These are phyloP conservation scores for Vigna reflexopilosa DNA, from an alignment of 306 rosid species.

Conservation along the genomic window DNA sequence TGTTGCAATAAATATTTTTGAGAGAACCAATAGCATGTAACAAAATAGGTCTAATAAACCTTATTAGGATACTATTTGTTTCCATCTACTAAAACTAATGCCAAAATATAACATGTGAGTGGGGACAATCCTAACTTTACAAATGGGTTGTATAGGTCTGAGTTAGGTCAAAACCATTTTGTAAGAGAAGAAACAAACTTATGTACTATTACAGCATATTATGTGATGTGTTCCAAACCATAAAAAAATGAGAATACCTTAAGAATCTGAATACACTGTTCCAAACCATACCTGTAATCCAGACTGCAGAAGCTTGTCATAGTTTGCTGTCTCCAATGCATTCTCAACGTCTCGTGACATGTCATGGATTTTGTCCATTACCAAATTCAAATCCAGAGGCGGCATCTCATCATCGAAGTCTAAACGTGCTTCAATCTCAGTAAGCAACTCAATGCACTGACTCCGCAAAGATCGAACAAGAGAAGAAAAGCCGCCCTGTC, in stretches of 20 bases:
- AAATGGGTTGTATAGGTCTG: too few relatives aligned
- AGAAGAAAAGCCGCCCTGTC: slow-evolving; percentile 93
- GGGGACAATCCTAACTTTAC: too few relatives aligned
- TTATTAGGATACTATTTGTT: too few relatives aligned
- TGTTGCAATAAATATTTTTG: too few relatives aligned
- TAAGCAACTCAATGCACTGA: slow-evolving; percentile 89
- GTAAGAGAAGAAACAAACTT: background rate
- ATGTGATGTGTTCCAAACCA: slow-evolving; percentile 28
- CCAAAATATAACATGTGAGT: too few relatives aligned
- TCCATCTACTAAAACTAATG: too few relatives aligned
- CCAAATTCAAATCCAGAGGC: slow-evolving; percentile 65
- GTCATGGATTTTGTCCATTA: slow-evolving; percentile 62
- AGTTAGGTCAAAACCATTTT: too few relatives aligned
- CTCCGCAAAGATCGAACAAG: slow-evolving; percentile 71
- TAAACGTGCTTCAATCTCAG: slow-evolving; percentile 96
- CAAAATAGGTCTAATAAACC: too few relatives aligned
- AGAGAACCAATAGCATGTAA: too few relatives aligned
- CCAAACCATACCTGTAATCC: slow-evolving; percentile 77
- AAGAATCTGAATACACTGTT: slow-evolving; percentile 6
- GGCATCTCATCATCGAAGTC: slow-evolving; percentile 98
- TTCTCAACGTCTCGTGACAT: slow-evolving; percentile 82
- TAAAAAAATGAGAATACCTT: too few relatives aligned
- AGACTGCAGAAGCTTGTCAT: slow-evolving; percentile 96
- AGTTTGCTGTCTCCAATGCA: slow-evolving; percentile 89
- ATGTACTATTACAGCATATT: background rate